Evolutionary conservation across 164 flowering plant species (phyloP), one percentile per base, ranked within the genome.

Genomic region (Litsea cubeba): DNA sequence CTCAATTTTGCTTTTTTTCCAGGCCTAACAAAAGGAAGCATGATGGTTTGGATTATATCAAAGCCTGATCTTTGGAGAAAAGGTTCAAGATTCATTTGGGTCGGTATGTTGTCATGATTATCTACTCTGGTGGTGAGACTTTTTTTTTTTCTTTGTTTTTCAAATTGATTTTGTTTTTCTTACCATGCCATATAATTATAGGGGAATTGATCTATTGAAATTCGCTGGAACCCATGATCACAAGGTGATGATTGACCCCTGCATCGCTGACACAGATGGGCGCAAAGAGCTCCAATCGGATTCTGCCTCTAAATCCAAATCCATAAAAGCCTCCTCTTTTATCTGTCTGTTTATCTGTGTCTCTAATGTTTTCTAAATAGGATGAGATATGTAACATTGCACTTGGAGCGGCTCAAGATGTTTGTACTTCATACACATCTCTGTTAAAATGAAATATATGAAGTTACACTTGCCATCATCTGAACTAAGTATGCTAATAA

Each of bases 11-110:
- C 83, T 89, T 80, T 78, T 88, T 88, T 75, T 82, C 91, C 10
- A 81, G 78, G 74, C 83, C 89, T 72, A 88, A 87, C 79, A 88
- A 92, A 77, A 85, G 90, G 77, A 87, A 90, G 81, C 92, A 84
- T 73, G 75, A 71, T 71, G 85, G 88, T 50, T 35, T 70, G 57
- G 88, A 84, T 54, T 81, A 82, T 71, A 82, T 82, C 58, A 80
- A 83, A 75, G 78, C 85, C 65, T 87, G 82, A 84, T 18, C 32
- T 65, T 30, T 63, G 23, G 69, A 23, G 65, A 65, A 32, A 22
- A 50, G 50, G 18, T 25, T 18, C 64, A 64, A 17, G 50, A 64
- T 24, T 24, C 49, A 32, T 17, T n/a, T 62, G n/a, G 74, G 79
- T 73, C 40, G n/a, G 74, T 77, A 10, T 22, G n/a, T 25, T 23